Conservation (phyloP, 2,329 filamentous ascomycete species). For the Fulvia fulva region DNA sequence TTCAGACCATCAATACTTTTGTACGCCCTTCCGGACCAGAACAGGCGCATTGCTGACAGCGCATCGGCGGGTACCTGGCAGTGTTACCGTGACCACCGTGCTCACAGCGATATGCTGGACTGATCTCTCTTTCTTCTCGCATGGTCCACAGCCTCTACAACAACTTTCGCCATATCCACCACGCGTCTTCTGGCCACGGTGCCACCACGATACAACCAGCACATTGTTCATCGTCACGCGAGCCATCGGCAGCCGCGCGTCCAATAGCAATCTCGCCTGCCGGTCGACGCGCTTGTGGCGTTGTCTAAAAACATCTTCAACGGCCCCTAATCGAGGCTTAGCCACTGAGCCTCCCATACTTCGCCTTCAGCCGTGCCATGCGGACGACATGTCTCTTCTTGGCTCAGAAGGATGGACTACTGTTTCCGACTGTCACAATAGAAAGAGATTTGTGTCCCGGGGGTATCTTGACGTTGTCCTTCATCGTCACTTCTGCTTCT, state of each 20-base stretch:
- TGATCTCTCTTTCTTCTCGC: background rate
- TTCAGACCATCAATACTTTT: background rate
- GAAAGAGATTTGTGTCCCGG: background rate
- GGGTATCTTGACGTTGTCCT: background rate
- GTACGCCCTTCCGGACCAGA: background rate
- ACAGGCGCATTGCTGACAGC: background rate
- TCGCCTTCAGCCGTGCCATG: background rate
- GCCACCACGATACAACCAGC: background rate
- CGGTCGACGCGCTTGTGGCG: conserved; percentile 13
- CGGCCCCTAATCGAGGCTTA: conserved; percentile 13
- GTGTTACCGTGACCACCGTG: background rate
- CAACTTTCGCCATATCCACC: background rate
- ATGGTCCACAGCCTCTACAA: background rate
- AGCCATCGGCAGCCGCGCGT: background rate
- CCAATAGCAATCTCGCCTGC: background rate
- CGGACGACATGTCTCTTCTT: background rate
- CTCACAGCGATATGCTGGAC: background rate
- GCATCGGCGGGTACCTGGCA: background rate
- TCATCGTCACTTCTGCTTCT: background rate
- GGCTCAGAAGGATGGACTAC: conserved; percentile 6
- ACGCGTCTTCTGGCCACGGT: background rate
- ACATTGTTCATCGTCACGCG: background rate
- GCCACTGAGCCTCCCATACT: conserved; percentile 8
- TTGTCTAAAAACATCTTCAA: conserved; percentile 2
- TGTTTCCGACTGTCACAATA: background rate